Base-by-base conservation (phyloP, 495 filamentous ascomycete species). In the Penicillium salamii region DNA sequence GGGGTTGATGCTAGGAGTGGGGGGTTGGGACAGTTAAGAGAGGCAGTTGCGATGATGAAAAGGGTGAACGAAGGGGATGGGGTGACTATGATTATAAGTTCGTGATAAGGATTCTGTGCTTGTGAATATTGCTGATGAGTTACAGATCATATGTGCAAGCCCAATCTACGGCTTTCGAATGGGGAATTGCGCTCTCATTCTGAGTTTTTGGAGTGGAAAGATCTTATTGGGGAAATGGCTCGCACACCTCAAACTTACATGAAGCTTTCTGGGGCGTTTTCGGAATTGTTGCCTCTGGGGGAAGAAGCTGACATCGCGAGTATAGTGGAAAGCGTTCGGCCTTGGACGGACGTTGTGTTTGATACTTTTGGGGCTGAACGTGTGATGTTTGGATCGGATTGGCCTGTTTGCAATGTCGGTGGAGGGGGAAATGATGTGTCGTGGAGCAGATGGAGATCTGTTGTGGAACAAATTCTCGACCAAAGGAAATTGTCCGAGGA, bases 321-420 rank as follows among this genome's bases (percentile, higher is more conserved):
- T 12, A 52, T 84, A 7, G 59, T 76, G 3, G 58, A 70, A 12
- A 45, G 53, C 18, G 50, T 86, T 3, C 66, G 66, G 41, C 84
- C 82, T 1, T 93, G 88, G 84, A 72, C 90, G 1, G 76, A 80
- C 37, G 78, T 80, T 5, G 64, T 89, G 0, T 71, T 92, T 31
- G 79, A 82, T 15, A 72, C 77, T 2, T 95, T 95, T 63, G 81
- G 84, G 6, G 66, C 85, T 1, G 62, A 71, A n/a, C 71, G 88
- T 39, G 76, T 91, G 46, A 90, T 96, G 84, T 96, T 90, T 65
- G 91, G 85, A 4, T 89, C 84, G 40, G 89, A 95, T 62, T 96
- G 90, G 91, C 91, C 89, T 2, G 86, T 95, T 3, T 92, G 90
- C 68, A 88, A 85, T 52, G 58, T 88, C 15, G 78, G 79, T 3